Evolutionary conservation across 345 rosid species (phyloP).

Genomic region (Gossypium australe): DNA sequence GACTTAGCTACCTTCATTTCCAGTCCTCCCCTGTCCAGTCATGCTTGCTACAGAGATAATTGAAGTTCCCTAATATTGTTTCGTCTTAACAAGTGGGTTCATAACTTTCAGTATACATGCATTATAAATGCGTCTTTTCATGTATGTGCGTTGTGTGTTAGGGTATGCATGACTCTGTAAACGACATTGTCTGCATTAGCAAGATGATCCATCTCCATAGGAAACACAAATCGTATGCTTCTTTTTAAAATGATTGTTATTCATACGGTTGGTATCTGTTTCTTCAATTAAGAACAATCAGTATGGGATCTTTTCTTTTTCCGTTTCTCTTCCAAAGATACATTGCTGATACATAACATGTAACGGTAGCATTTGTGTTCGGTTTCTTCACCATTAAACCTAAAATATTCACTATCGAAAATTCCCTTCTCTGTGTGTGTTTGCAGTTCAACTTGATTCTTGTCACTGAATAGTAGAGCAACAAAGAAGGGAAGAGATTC

Average conservation of each 20-base stretch:
- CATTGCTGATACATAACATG: background rate
- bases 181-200: background rate
- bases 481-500: background rate
- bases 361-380: background rate
- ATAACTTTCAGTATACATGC: background rate
- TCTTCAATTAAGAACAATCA: background rate
- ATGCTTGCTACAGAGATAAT: background rate
- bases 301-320: background rate
- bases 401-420: background rate
- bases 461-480: background rate
- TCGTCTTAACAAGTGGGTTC: background rate
- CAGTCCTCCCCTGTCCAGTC: background rate
- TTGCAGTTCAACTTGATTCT: slow-evolving; percentile 9
- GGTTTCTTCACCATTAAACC: background rate
- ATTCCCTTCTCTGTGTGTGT: background rate
- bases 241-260: background rate
- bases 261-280: background rate
- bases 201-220: background rate
- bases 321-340: background rate
- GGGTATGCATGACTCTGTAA: background rate
- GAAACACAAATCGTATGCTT: background rate
- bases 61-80: background rate
- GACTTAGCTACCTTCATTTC: background rate
- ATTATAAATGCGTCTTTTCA: background rate
- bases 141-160: background rate